Evolutionary conservation across 2,329 filamentous ascomycete species (phyloP), one percentile per base, ranked within the genome.

Genomic region (Penicillium griseofulvum): DNA sequence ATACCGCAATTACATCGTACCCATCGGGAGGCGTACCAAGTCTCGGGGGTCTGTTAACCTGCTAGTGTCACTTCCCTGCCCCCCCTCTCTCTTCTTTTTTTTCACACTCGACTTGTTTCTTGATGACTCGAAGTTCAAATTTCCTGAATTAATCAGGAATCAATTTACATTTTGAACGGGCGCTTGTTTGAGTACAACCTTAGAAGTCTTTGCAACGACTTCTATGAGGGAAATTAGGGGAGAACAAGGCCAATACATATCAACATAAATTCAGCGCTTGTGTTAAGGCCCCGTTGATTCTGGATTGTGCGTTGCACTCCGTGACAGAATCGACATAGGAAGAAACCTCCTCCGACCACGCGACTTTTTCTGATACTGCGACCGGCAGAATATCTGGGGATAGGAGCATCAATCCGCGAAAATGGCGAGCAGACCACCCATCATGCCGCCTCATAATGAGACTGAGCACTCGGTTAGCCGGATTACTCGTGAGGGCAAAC

Each of bases 401-500:
- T 31, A 53, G 36, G 14, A 44, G 16, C 31, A 28, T 31, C 46
- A 47, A 37, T 22, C 44, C 12, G 43, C 47, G 56, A 68, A 60
- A 55, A 83, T 84, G 68, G 73, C 75, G 38, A 76, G 66, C 38
- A 66, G 70, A 67, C 56, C 68, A 57, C 58, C 66, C 31, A 62
- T 70, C 48, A 63, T 73, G 54, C 63, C 82, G 60, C 72, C 77
- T 45, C 54, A 59, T 57, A 84, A 85, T 68, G 83, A 86, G 77
- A 84, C 81, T 19, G 76, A 77, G 54, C 78, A 78, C 67, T 74
- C 74, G 28, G 73, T 76, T 56, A 76, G 75, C 57, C 81, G 88
- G 48, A 78, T 83, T 50, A 96, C 90, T 39, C 86, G 85, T 65
- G 87, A 88, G 65, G 90, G 90, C 59, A 86, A 89, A 64, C 85